These are phyloP conservation scores for Pachysolen tannophilus DNA, from an alignment of 805 yeast species.

Conservation along the genomic window DNA sequence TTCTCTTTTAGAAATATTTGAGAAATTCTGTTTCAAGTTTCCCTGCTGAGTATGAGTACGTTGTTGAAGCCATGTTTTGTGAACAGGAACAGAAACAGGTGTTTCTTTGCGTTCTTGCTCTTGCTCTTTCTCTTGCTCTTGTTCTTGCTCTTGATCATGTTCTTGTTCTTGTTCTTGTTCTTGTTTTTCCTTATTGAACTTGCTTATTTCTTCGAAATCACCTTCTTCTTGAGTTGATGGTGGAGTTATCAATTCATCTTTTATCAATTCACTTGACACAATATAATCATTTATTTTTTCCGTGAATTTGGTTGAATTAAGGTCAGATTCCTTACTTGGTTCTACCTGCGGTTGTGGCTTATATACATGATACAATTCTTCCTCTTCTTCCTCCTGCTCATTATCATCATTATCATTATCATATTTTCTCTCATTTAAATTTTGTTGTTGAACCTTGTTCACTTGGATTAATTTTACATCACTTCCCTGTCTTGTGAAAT, in stretches of 20 bases:
- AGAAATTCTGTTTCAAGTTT: no score
- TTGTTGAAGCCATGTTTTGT: no score
- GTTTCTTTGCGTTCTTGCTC: no score
- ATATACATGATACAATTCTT: conserved; percentile 3
- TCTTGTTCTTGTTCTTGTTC: conserved; percentile 15
- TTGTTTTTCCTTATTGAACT: not conserved
- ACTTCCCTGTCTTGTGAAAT: not conserved
- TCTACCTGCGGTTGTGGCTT: not conserved
- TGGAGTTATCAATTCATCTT: not conserved
- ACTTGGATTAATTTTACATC: not conserved
- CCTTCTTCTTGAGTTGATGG: conserved; percentile 5
- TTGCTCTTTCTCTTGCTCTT: no score
- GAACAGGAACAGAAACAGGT: no score
- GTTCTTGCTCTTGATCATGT: conserved; percentile 3
- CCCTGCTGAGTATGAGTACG: no score
- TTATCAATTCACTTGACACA: not conserved
- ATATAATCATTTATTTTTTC: conserved; percentile 1
- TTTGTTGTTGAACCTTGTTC: not conserved
- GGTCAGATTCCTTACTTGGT: not conserved
- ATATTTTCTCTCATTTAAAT: not conserved
- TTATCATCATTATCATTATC: not conserved
- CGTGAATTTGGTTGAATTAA: not conserved
- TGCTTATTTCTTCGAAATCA: not conserved
- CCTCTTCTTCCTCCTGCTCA: conserved; percentile 1
- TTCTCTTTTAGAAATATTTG: no score